A percentile compares a stretch with the other conserved stretches of the same genome.
Evolutionary conservation across 495 filamentous ascomycete species (phyloP).

Genomic region (Annulohypoxylon maeteangense): DNA sequence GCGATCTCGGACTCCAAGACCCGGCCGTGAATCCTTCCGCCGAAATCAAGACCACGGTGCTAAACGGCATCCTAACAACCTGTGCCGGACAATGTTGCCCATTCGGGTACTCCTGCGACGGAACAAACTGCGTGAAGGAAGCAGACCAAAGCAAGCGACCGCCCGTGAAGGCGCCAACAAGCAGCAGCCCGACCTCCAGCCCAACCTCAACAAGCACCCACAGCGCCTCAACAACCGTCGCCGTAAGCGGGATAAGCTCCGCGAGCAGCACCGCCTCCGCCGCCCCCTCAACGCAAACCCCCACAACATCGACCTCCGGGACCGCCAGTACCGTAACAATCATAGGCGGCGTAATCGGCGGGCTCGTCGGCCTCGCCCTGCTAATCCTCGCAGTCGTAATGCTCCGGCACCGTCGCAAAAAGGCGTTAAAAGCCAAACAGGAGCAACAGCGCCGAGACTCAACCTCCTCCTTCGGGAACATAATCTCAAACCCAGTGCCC

Average conservation of each 20-base stretch:
- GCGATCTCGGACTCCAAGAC: slow-evolving; percentile 75
- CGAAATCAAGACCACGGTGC: slow-evolving; percentile 74
- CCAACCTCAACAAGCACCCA: slow-evolving; percentile 39
- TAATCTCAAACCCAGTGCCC: slow-evolving; percentile 57
- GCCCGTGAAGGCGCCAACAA: slow-evolving; percentile 46
- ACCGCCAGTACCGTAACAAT: slow-evolving; percentile 45
- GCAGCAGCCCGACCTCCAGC: slow-evolving; percentile 41
- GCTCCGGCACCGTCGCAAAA: slow-evolving; percentile 40
- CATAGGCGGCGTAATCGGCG: slow-evolving; percentile 45
- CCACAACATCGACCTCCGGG: slow-evolving; percentile 19
- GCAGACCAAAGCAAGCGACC: slow-evolving; percentile 53
- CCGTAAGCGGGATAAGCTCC: slow-evolving; percentile 23
- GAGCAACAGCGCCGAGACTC: slow-evolving; percentile 46
- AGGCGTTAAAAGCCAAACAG: slow-evolving; percentile 35
- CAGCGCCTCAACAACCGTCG: slow-evolving; percentile 19
- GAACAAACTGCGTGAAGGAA: slow-evolving; percentile 53
- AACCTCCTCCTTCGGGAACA: slow-evolving; percentile 58
- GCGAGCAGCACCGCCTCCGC: background rate
- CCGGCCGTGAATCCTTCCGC: slow-evolving; percentile 67
- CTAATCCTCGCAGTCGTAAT: slow-evolving; percentile 35
- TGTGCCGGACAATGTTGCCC: slow-evolving; percentile 74
- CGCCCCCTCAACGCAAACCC: slow-evolving; percentile 18
- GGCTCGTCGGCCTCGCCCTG: slow-evolving; percentile 42
- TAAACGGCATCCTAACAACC: slow-evolving; percentile 62
- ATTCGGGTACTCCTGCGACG: slow-evolving; percentile 77